Conservation (phyloP, 2,329 filamentous ascomycete species). For the Alternaria postmessia region DNA sequence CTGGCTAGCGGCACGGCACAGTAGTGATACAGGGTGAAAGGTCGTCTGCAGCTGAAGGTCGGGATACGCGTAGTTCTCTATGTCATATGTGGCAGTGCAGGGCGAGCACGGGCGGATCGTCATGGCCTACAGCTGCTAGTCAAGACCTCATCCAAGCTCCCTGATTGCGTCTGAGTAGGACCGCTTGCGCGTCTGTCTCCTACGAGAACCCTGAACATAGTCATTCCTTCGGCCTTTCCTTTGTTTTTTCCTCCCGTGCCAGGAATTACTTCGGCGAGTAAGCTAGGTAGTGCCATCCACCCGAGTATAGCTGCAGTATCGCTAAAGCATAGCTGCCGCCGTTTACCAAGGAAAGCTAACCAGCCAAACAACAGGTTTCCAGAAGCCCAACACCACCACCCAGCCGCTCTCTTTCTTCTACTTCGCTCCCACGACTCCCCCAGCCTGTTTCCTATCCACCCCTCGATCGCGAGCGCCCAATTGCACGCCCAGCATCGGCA, state of each 20-base stretch:
- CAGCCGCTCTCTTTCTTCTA: conserved; percentile 8
- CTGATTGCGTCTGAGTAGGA: conserved; percentile 3
- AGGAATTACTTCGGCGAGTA: conserved; percentile 10
- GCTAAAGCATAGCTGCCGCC: conserved; percentile 20
- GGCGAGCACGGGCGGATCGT: conserved; percentile 10
- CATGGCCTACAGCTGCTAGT: conserved; percentile 6
- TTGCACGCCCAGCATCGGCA: conserved; percentile 15
- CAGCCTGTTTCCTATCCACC: not conserved
- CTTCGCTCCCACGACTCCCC: not conserved
- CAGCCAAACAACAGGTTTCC: conserved; percentile 19
- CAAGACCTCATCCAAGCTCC: conserved; percentile 12
- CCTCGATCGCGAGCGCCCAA: conserved; percentile 12
- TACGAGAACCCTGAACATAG: not conserved
- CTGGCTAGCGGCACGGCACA: not conserved
- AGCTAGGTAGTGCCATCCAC: conserved; percentile 7
- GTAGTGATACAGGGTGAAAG: not conserved
- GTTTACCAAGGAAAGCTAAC: conserved; percentile 12
- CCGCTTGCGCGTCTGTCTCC: conserved; percentile 10
- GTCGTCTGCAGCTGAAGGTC: not conserved
- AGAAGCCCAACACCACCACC: conserved; percentile 1
- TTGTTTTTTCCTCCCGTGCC: conserved; percentile 6
- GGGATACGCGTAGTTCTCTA: not conserved
- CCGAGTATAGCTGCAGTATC: conserved; percentile 13
- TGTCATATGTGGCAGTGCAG: conserved; percentile 13
- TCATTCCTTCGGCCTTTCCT: conserved; percentile 9